Conservation (phyloP, 176 grass and related monocot species). For the Themeda triandra region DNA sequence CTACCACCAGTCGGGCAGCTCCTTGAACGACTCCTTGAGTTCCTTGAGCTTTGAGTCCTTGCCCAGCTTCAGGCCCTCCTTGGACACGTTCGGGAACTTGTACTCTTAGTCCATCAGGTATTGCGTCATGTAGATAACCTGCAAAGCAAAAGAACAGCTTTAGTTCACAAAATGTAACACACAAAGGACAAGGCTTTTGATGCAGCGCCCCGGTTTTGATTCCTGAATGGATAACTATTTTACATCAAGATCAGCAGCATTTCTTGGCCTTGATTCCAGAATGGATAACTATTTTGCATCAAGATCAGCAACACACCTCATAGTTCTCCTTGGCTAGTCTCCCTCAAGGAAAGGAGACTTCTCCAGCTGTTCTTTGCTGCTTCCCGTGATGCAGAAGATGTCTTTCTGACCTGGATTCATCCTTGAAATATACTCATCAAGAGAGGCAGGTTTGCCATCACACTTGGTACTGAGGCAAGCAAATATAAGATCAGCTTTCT, state of each 20-base stretch:
- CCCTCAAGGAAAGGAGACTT: constrained; percentile 95
- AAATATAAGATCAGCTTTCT: constrained; percentile 24
- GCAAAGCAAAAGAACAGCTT: not conserved
- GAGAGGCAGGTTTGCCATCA: constrained; percentile 78
- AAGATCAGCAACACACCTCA: constrained; percentile 47
- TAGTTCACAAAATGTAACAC: not conserved
- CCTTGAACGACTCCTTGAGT: constrained; percentile 95
- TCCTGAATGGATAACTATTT: not conserved
- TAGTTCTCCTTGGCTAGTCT: constrained; percentile 91
- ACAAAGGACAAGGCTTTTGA: not conserved
- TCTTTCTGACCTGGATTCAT: constrained; percentile 95
- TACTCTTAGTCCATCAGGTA: constrained; percentile 99
- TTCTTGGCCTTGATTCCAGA: too few species aligned
- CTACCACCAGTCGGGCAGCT: constrained; percentile 92
- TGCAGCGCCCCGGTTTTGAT: not conserved
- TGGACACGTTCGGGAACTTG: constrained; percentile 98
- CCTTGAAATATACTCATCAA: constrained; percentile 94
- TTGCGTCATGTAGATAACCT: constrained; percentile 99
- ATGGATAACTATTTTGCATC: not conserved
- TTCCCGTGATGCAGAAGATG: constrained; percentile 93
- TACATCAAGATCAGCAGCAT: not conserved
- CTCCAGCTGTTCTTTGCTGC: constrained; percentile 91
- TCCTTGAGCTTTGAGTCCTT: constrained; percentile 96
- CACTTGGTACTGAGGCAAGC: constrained; percentile 74
- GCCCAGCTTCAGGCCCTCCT: constrained; percentile 87